Evolutionary conservation across 1,139 yeast species (phyloP).

Genomic region (Scheffersomyces cryptocercus): DNA sequence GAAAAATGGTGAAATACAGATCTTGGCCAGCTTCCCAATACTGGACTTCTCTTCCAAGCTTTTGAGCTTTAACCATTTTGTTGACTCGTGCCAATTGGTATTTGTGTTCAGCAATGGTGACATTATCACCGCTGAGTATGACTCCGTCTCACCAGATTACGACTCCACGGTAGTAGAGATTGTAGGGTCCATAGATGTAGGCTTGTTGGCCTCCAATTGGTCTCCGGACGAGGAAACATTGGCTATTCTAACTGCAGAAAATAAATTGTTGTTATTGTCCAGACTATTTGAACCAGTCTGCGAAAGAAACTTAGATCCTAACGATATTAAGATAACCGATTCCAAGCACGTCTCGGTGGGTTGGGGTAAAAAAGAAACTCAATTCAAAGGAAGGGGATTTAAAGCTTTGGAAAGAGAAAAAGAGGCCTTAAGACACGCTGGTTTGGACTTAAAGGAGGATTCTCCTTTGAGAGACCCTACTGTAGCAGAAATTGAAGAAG

Average conservation of each 20-base stretch:
- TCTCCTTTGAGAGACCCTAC: slow-evolving; percentile 85
- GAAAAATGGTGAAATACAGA: slow-evolving; percentile 55
- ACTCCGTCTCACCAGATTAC: slow-evolving; percentile 47
- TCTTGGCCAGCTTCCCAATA: slow-evolving; percentile 59
- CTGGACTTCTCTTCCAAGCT: slow-evolving; percentile 25
- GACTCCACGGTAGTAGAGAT: slow-evolving; percentile 64
- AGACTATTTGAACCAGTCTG: slow-evolving; percentile 78
- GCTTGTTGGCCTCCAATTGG: slow-evolving; percentile 78
- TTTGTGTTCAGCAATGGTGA: slow-evolving; percentile 69
- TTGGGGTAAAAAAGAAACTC: slow-evolving; percentile 98
- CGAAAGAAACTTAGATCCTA: slow-evolving; percentile 58
- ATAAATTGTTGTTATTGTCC: slow-evolving; percentile 66
- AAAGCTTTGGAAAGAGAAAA: slow-evolving; percentile 72
- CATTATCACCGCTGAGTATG: slow-evolving; percentile 66
- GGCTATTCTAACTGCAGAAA: slow-evolving; percentile 64
- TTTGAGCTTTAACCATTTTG: slow-evolving; percentile 62
- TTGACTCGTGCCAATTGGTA: slow-evolving; percentile 61
- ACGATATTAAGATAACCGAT: slow-evolving; percentile 60
- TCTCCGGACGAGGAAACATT: slow-evolving; percentile 89
- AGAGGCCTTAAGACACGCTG: slow-evolving; percentile 63
- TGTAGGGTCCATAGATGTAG: slow-evolving; percentile 83
- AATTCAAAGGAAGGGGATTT: slow-evolving; percentile 92
- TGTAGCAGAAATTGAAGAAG: slow-evolving; percentile 70
- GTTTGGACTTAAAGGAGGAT: slow-evolving; percentile 59
- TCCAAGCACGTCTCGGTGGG: slow-evolving; percentile 94